Evolutionary conservation across 2,329 filamentous ascomycete genomes (phyloP).

Genomic region (Nothopassalora personata): DNA sequence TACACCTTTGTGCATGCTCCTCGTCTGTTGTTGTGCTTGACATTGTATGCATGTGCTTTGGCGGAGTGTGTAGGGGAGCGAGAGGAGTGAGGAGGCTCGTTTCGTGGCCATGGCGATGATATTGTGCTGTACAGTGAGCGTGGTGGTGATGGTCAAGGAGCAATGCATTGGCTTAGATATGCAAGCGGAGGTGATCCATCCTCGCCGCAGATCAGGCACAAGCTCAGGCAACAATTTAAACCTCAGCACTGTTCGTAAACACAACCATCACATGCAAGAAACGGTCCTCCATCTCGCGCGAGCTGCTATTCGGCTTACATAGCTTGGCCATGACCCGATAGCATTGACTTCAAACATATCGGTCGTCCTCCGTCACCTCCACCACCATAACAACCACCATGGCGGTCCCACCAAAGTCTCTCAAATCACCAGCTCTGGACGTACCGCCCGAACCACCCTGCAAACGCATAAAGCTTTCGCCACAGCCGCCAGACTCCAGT

Average conservation of each 20-base stretch:
- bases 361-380: not conserved
- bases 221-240: not conserved
- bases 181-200: not conserved
- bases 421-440: constrained; percentile 30
- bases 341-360: too few species aligned
- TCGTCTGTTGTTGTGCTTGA: constrained; percentile 8
- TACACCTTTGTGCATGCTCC: constrained; percentile 15
- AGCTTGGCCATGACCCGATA: too few species aligned
- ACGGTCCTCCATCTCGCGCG: too few species aligned
- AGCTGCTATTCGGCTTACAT: too few species aligned
- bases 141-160: not conserved
- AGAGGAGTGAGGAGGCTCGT: constrained; percentile 23
- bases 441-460: constrained; percentile 30
- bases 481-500: constrained; percentile 12
- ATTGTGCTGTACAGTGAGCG: not conserved
- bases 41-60: constrained; percentile 19
- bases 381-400: not conserved
- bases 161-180: not conserved
- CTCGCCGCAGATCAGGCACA: not conserved
- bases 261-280: not conserved
- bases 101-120: constrained; percentile 25
- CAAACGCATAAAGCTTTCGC: constrained; percentile 29
- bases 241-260: not conserved
- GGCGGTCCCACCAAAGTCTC: constrained; percentile 1
- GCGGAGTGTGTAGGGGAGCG: constrained; percentile 21